These are phyloP conservation scores for Avena sativa DNA, from an alignment of 176 grass and related monocot species.

Conservation along the genomic window DNA sequence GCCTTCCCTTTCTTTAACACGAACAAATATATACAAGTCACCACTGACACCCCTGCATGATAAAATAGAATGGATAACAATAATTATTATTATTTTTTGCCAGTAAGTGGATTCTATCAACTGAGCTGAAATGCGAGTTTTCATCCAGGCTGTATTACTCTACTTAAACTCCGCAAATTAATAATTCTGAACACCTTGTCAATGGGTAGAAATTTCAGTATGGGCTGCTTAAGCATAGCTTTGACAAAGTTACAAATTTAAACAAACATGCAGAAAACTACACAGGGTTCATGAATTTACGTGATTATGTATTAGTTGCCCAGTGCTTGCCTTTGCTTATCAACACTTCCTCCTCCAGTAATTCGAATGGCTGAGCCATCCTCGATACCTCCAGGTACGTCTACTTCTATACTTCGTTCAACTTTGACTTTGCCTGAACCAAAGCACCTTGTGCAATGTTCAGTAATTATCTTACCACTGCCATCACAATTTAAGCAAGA, in stretches of 20 bases:
- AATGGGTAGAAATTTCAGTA: neutral
- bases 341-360: constrained; percentile 71
- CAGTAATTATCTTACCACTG: constrained; percentile 73
- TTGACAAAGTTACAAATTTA: neutral
- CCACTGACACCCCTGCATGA: constrained; percentile 66
- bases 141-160: neutral
- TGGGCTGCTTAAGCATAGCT: neutral
- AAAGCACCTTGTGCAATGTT: constrained; percentile 69
- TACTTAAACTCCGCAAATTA: constrained; percentile 16
- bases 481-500: constrained; percentile 89
- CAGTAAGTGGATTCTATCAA: constrained; percentile 6
- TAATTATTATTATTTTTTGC: neutral
- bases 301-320: neutral
- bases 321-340: constrained; percentile 72
- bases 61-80: constrained; percentile 42
- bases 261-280: constrained; percentile 24
- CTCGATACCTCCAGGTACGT: constrained; percentile 86
- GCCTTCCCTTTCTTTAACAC: constrained; percentile 74
- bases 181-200: neutral
- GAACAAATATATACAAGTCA: constrained; percentile 78
- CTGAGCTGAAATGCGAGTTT: constrained; percentile 27
- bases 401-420: constrained; percentile 54
- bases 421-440: constrained; percentile 75
- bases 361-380: constrained; percentile 76
- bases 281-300: neutral